Evolutionary conservation across 441 rosid species (phyloP).

Genomic region (Mallotus repandus): DNA sequence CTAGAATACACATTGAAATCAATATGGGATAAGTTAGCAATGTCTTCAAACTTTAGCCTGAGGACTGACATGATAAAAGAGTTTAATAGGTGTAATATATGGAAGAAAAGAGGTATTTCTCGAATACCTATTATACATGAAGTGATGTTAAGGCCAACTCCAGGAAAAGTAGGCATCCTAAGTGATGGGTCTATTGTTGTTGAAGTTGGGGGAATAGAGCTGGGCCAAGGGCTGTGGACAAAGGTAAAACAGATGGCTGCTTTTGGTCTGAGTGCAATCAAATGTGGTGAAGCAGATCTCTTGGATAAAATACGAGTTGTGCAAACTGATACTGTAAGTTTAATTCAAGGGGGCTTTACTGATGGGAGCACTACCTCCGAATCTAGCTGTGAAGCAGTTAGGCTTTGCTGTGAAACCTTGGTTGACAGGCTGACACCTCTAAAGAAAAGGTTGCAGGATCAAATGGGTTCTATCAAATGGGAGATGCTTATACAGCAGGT

Average conservation of each 20-base stretch:
- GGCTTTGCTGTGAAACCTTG: constrained; percentile 64
- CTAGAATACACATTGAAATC: constrained; percentile 66
- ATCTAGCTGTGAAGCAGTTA: constrained; percentile 71
- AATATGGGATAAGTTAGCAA: constrained; percentile 70
- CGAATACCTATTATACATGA: constrained; percentile 61
- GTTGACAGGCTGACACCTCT: constrained; percentile 66
- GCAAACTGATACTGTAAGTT: constrained; percentile 72
- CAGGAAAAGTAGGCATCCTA: constrained; percentile 80
- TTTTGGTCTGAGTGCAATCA: constrained; percentile 58
- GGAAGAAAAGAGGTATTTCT: constrained; percentile 82
- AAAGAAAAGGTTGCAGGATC: constrained; percentile 43
- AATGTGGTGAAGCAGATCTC: constrained; percentile 47
- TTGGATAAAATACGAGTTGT: constrained; percentile 65
- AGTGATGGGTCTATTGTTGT: constrained; percentile 79
- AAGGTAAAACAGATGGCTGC: constrained; percentile 93
- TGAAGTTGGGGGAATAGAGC: constrained; percentile 89
- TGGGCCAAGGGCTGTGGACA: constrained; percentile 97
- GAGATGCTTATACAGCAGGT: constrained; percentile 77
- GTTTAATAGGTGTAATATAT: constrained; percentile 53
- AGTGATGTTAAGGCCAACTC: constrained; percentile 48
- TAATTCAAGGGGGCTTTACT: constrained; percentile 79
- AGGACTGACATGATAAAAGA: constrained; percentile 51
- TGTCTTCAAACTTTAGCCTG: constrained; percentile 40
- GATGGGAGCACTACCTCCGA: constrained; percentile 89
- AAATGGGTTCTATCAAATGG: constrained; percentile 65